Conservation (phyloP, 805 yeast species). For the Candida glaebosa region DNA sequence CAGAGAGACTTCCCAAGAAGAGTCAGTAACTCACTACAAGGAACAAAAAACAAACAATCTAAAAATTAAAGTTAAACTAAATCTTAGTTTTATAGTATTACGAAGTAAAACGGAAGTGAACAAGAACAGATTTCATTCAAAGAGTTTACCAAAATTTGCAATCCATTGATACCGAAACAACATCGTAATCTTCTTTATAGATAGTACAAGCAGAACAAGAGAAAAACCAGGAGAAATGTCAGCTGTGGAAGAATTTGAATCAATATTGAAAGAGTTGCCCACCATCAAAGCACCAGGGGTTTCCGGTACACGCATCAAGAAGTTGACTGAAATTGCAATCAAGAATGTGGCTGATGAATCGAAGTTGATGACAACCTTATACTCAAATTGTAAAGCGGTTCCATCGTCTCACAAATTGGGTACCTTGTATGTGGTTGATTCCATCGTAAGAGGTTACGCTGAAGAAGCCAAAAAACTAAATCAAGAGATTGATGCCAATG, state of each 20-base stretch:
- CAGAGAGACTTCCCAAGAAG: too few species aligned
- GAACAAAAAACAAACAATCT: not conserved
- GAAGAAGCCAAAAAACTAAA: constrained; percentile 65
- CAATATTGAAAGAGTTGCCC: constrained; percentile 46
- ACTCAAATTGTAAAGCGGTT: constrained; percentile 65
- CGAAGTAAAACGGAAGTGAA: not conserved
- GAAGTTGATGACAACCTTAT: constrained; percentile 54
- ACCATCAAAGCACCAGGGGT: constrained; percentile 83
- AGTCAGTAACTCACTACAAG: not conserved
- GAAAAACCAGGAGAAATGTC: constrained; percentile 24
- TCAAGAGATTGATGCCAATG: constrained; percentile 43
- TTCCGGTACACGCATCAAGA: constrained; percentile 91
- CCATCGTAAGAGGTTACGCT: constrained; percentile 80
- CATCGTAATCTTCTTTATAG: not conserved
- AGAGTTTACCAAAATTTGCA: not conserved
- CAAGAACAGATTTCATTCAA: not conserved
- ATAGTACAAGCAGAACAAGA: not conserved
- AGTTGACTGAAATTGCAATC: constrained; percentile 73
- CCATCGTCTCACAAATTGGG: constrained; percentile 86
- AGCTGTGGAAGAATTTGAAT: constrained; percentile 44
- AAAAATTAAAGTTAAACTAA: not conserved
- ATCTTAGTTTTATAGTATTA: not conserved
- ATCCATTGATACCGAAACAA: not conserved
- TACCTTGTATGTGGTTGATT: constrained; percentile 85
- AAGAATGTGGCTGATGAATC: constrained; percentile 59